Evolutionary conservation across 1,284 basidiomycete genomes (phyloP).

Genomic region (Apiotrichum porosum): DNA sequence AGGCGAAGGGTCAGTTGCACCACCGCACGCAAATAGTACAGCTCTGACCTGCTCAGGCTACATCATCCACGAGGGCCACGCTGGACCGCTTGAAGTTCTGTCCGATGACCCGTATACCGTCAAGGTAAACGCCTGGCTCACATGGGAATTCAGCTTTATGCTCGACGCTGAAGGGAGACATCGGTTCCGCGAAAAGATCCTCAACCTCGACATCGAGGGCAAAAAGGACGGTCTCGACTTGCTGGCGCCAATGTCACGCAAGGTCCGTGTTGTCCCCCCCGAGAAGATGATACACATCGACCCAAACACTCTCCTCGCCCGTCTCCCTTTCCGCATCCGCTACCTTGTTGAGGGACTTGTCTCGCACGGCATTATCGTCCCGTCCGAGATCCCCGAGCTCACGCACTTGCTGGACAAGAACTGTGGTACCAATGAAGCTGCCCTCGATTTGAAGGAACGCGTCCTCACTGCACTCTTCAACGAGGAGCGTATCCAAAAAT

Average conservation of each 20-base stretch:
- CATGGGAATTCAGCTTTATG: slow-evolving; percentile 15
- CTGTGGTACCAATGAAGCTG: too few species aligned
- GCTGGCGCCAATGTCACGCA: neutral
- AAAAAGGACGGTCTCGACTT: slow-evolving; percentile 8
- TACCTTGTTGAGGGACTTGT: slow-evolving; percentile 29
- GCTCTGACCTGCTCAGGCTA: too few species aligned
- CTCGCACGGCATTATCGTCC: slow-evolving; percentile 20
- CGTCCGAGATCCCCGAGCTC: slow-evolving; percentile 18
- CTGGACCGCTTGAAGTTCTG: slow-evolving; percentile 14
- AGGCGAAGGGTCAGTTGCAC: slow-evolving; percentile 5
- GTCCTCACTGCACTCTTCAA: slow-evolving; percentile 24
- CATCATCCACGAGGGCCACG: slow-evolving; percentile 20
- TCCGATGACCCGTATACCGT: slow-evolving; percentile 6
- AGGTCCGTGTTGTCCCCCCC: neutral
- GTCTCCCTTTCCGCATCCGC: slow-evolving; percentile 13
- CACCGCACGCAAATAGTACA: too few species aligned
- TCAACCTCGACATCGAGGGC: slow-evolving; percentile 2
- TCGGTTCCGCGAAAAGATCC: slow-evolving; percentile 1
- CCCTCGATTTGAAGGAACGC: too few species aligned
- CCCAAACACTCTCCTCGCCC: neutral
- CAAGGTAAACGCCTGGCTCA: slow-evolving; percentile 13
- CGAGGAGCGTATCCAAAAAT: slow-evolving; percentile 16
- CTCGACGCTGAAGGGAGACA: slow-evolving; percentile 1
- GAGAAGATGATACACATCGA: neutral
- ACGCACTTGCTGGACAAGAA: slow-evolving; percentile 8